Base-by-base conservation (phyloP, 495 filamentous ascomycete species). In the Talaromyces ruber region DNA sequence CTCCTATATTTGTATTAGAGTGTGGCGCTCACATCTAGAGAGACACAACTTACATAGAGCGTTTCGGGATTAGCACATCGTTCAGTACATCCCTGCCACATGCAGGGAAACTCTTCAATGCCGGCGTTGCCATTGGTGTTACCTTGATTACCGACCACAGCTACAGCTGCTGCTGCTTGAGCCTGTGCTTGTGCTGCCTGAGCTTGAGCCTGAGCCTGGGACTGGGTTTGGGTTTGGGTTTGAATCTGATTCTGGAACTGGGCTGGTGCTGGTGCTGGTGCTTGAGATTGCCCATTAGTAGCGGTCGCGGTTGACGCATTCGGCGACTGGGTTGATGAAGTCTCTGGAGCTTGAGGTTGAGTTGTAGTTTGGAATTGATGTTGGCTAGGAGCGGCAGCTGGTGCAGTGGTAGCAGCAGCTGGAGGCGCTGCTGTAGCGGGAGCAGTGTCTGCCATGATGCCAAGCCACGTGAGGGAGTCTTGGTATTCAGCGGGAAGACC, bases 41-140 rank as follows among this genome's bases (percentile, higher is more conserved):
- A 64, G 47, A 59, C 55, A 71, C 14, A 65, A 80, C 92, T 81
- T 85, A 98, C 93, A 74, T 97, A 98, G 66, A 98, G 90, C 59
- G 82, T 74, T 69, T 97, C 93, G 18, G 93, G 85, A 12, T 86
- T 86, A 50, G 83, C 76, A 68, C 88, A 92, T 64, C 89, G 86
- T 71, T 98, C 92, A 60, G 82, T 81, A 70, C 93, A 98, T 60
- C 85, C 85, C 45, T 85, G 81, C 93, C 93, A 98, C 74, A 92
- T 88, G 70, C 93, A 98, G 6, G 82, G 74, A 24, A 95, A 81
- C 63, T 86, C 84, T 66, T 92, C 86, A 63, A 64, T 62, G 64
- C 58, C 11, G 69, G 70, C 45, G 63, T 65, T 39, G 32, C 50
- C 47, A 30, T 58, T 59, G 25, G 59, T 68, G 45, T 72, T 72